phyloP scores from a whole-genome alignment of 768 basidiomycete genomes.

The Ephemerocybe angulata region DNA sequence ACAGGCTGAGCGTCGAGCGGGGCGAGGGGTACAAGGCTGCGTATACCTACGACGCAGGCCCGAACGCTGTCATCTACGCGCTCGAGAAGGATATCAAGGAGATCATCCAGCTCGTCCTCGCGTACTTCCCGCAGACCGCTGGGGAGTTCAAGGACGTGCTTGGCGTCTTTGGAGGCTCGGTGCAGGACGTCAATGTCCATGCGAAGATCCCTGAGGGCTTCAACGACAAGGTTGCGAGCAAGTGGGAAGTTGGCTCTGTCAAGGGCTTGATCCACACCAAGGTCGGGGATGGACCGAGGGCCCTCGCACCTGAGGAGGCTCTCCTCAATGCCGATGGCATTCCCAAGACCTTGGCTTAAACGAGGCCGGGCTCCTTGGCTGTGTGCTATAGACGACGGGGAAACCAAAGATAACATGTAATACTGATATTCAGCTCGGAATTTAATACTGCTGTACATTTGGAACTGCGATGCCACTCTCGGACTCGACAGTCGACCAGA shows the following conservation, averaged over 20 bases:
- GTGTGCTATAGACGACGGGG: neutral
- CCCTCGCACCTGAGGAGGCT: slow-evolving; percentile 56
- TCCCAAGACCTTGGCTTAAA: slow-evolving; percentile 52
- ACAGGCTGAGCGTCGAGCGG: slow-evolving; percentile 64
- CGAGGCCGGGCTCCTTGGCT: neutral
- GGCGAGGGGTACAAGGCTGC: slow-evolving; percentile 73
- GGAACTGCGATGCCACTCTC: neutral
- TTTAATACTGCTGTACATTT: neutral
- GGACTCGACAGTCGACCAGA: neutral
- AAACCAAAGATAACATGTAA: neutral
- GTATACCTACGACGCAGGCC: slow-evolving; percentile 99
- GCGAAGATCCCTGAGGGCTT: slow-evolving; percentile 67
- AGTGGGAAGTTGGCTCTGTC: slow-evolving; percentile 72
- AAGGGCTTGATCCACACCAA: slow-evolving; percentile 88
- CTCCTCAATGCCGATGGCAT: slow-evolving; percentile 67
- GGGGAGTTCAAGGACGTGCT: slow-evolving; percentile 73
- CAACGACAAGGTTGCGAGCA: slow-evolving; percentile 72
- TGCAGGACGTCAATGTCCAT: slow-evolving; percentile 33
- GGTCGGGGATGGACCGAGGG: slow-evolving; percentile 88
- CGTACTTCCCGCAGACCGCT: slow-evolving; percentile 84
- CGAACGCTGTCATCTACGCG: slow-evolving; percentile 97
- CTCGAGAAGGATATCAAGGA: slow-evolving; percentile 70
- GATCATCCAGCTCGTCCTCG: slow-evolving; percentile 70
- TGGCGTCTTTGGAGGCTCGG: slow-evolving; percentile 48
- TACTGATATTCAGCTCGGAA: neutral